Evolutionary conservation across 2,329 filamentous ascomycete genomes (phyloP), one percentile per base, ranked within the genome.

Genomic region (Trichoderma atroviride): DNA sequence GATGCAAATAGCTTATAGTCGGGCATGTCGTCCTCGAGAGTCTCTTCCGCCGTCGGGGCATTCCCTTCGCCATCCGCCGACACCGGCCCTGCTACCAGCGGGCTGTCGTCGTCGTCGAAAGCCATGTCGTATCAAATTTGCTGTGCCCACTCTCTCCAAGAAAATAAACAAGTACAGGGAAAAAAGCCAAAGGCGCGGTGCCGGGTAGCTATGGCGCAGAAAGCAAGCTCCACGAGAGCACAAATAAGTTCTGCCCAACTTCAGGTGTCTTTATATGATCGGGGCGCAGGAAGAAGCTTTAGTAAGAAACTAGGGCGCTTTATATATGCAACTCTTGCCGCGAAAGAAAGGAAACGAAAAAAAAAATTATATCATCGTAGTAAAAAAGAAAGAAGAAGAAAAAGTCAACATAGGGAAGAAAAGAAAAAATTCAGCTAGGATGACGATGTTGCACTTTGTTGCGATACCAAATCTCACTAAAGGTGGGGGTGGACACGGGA

Each of bases 1-100:
- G 85, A 81, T 4, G 83, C 82, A 72, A 90, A 89, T 71, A 94
- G 90, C 72, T 92, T 90, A 79, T 95, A 97, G 81, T 98, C 95
- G 76, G 94, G 93, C 2, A 90, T 88, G 78, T 94, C 92, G 74
- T 97, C 94, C 52, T 91, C 91, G 65, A 90, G 85, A 71, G 89
- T 88, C 59, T 88, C 85, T 69, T 92, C 89, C 56, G 75, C 73
- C 11, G 74, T 74, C 7, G 74, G 70, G 24, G 74, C 74, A 52
- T 74, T 77, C 37, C 79, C 77, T 47, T 74, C 74, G 63, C 71
- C 73, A n/a, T 69, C 61, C n/a, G 66, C 56, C 10, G 71, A 70
- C 5, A 47, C 53, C 24, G 74, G 71, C 5, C 65, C 72, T n/a
- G 71, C 69, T 19, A 73, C 65, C 50, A 71, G 74, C 22, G 80